These are phyloP conservation scores for Entelexis paramagnoliae DNA, from an alignment of 1,139 yeast species.

Conservation along the genomic window DNA sequence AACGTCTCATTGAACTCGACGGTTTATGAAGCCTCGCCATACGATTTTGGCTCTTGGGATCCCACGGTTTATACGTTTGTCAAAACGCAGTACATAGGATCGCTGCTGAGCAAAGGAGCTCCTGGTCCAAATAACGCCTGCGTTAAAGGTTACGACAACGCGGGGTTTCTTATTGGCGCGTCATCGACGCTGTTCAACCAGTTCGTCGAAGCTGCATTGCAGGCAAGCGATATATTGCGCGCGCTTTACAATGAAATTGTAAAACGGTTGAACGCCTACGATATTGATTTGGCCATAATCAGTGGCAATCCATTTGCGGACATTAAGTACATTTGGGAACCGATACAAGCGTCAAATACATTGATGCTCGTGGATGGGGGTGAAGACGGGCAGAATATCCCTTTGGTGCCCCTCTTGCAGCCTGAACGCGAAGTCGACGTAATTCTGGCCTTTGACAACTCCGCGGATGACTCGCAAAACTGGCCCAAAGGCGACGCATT, in stretches of 20 bases:
- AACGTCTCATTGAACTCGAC: conserved; percentile 57
- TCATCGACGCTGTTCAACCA: conserved; percentile 58
- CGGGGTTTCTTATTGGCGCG: conserved; percentile 63
- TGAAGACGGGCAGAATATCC: conserved; percentile 69
- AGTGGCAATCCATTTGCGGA: conserved; percentile 61
- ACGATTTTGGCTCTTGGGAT: conserved; percentile 85
- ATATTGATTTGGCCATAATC: conserved; percentile 47
- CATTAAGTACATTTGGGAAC: conserved; percentile 26
- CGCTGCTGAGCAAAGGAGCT: conserved; percentile 42
- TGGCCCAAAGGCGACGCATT: conserved; percentile 56
- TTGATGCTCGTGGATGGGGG: conserved; percentile 82
- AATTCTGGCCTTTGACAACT: conserved; percentile 72
- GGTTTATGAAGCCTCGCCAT: conserved; percentile 71
- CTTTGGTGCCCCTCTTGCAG: conserved; percentile 66
- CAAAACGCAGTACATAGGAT: conserved; percentile 60
- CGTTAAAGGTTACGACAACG: conserved; percentile 52
- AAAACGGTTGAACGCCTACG: not conserved
- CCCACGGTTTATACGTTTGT: conserved; percentile 59
- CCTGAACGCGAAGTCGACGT: conserved; percentile 63
- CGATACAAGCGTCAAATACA: conserved; percentile 31
- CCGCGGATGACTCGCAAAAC: conserved; percentile 55
- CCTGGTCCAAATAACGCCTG: conserved; percentile 33
- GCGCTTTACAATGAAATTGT: not conserved
- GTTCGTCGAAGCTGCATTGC: conserved; percentile 3
- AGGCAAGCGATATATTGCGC: not conserved